These are phyloP conservation scores for Phenoliferia sp. DNA, from an alignment of 1,284 basidiomycete genomes.

Conservation along the genomic window DNA sequence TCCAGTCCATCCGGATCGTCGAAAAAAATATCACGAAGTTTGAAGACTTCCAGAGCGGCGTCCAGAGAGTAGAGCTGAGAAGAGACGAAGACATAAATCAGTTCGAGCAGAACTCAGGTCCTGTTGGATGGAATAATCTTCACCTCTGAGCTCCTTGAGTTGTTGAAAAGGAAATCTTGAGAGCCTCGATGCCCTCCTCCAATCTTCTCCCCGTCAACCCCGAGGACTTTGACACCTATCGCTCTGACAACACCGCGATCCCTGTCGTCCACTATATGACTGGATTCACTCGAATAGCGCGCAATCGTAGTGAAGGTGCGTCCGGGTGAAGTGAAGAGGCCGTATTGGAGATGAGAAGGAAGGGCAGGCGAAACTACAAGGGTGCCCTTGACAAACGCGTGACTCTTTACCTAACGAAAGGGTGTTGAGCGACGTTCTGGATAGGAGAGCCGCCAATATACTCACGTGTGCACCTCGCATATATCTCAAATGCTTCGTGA, in stretches of 20 bases:
- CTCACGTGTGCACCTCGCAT: neutral
- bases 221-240: neutral
- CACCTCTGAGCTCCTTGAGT: neutral
- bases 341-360: neutral
- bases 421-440: neutral
- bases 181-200: neutral
- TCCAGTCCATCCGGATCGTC: neutral
- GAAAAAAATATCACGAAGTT: neutral
- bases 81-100: neutral
- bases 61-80: neutral
- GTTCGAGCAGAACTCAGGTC: neutral
- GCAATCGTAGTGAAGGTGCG: neutral
- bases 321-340: neutral
- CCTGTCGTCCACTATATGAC: neutral
- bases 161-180: neutral
- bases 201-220: neutral
- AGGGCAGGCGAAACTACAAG: neutral
- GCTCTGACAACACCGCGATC: neutral
- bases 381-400: neutral
- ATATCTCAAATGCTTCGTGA: neutral
- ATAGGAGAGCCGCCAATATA: neutral
- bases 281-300: neutral
- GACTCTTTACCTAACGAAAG: neutral
- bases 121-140: neutral
- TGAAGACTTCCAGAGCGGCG: neutral